phyloP scores from a whole-genome alignment of 169 alveolate genomes.

The Blepharisma undulans region DNA sequence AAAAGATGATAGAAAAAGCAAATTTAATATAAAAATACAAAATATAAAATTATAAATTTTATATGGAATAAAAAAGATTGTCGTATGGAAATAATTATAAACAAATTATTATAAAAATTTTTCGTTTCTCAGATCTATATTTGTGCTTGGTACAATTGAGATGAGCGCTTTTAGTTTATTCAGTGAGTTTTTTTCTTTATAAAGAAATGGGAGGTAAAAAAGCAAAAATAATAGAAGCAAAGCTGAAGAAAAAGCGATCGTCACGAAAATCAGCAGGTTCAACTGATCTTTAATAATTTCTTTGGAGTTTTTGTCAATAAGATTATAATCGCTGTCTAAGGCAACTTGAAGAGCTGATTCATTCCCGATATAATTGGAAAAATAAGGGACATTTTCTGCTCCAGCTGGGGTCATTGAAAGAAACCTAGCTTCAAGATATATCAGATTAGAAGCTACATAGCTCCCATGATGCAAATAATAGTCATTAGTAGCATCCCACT shows the following conservation, averaged over 20 bases:
- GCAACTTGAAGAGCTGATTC: not conserved
- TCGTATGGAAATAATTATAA: too few species aligned
- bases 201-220: not conserved
- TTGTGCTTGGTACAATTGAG: not conserved
- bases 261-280: not conserved
- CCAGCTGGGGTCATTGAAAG: not conserved
- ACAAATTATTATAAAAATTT: too few species aligned
- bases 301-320: not conserved
- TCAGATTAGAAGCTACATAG: not conserved
- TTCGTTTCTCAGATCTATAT: not conserved
- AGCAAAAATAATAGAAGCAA: not conserved
- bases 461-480: not conserved
- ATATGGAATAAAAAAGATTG: too few species aligned
- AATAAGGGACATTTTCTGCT: not conserved
- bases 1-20: not conserved
- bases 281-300: not conserved
- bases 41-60: too few species aligned
- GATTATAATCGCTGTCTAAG: not conserved
- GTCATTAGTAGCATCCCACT: not conserved
- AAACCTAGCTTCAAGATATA: not conserved
- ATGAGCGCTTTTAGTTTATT: not conserved
- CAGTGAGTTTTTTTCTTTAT: not conserved
- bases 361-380: not conserved
- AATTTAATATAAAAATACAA: too few species aligned
- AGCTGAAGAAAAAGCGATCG: not conserved